Conservation (phyloP, 495 filamentous ascomycete species). For the Massariosphaeria phaeospora region DNA sequence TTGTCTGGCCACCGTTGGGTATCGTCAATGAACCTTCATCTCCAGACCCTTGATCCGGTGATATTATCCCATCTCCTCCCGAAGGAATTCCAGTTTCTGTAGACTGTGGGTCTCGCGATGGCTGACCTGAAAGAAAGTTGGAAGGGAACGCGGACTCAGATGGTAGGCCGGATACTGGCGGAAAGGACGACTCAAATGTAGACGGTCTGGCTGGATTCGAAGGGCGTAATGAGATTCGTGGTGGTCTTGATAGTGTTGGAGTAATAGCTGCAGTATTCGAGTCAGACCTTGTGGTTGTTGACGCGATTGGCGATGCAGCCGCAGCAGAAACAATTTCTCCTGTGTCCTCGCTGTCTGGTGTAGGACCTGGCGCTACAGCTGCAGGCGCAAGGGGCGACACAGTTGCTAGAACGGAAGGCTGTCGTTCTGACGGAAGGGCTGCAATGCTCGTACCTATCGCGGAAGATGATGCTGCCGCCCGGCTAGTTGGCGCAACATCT, state of each 20-base stretch:
- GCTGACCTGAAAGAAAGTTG: background rate
- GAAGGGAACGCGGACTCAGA: background rate
- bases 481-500: background rate
- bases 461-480: conserved; percentile 8
- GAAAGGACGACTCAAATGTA: conserved; percentile 2
- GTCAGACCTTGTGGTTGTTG: conserved; percentile 26
- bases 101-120: conserved; percentile 11
- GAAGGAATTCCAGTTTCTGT: conserved; percentile 11
- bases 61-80: conserved; percentile 23
- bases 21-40: conserved; percentile 9
- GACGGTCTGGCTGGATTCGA: background rate
- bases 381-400: conserved; percentile 14
- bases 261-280: conserved; percentile 17
- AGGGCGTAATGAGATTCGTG: background rate
- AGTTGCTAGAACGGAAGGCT: conserved; percentile 17
- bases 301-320: background rate
- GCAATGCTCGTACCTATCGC: conserved; percentile 25
- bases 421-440: conserved; percentile 14
- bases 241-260: background rate
- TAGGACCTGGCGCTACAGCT: conserved; percentile 7
- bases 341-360: background rate
- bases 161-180: background rate
- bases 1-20: conserved; percentile 2
- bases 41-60: conserved; percentile 14
- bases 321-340: conserved; percentile 6